These are phyloP conservation scores for Tubosaeta brunneosetosa DNA, from an alignment of 768 basidiomycete species.

Conservation along the genomic window DNA sequence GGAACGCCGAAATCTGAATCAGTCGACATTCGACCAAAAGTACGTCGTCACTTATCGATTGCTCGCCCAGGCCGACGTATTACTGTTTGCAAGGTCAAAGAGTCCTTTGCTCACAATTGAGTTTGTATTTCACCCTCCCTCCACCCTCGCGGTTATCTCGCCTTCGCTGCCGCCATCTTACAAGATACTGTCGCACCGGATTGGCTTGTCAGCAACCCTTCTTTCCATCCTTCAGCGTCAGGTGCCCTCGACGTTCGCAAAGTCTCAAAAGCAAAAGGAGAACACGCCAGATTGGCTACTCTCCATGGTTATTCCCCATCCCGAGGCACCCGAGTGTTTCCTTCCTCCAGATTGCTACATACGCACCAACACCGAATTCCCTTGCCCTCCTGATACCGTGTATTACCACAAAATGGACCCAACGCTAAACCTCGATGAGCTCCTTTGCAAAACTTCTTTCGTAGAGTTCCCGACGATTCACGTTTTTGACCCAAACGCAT, in stretches of 20 bases:
- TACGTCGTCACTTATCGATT: conserved; percentile 35
- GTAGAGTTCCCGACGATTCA: conserved; percentile 84
- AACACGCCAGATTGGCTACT: conserved; percentile 52
- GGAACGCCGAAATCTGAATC: conserved; percentile 71
- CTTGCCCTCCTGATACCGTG: conserved; percentile 25
- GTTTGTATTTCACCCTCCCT: conserved; percentile 59
- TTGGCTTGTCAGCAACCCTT: conserved; percentile 45
- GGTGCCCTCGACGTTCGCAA: conserved; percentile 25
- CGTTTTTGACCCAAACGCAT: conserved; percentile 54
- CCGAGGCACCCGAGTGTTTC: conserved; percentile 55
- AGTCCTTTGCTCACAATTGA: conserved; percentile 68
- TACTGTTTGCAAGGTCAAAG: conserved; percentile 47
- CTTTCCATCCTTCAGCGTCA: conserved; percentile 46
- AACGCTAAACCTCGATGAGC: conserved; percentile 38
- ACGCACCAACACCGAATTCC: conserved; percentile 37
- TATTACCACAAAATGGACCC: conserved; percentile 58
- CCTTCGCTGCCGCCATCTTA: conserved; percentile 37
- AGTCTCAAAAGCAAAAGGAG: conserved; percentile 44
- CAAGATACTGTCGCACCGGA: conserved; percentile 61
- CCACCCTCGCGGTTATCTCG: conserved; percentile 40
- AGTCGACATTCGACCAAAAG: conserved; percentile 81
- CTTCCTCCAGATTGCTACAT: conserved; percentile 58
- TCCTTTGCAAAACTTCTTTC: conserved; percentile 61
- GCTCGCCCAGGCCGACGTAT: conserved; percentile 11
- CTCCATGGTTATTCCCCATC: conserved; percentile 47